Evolutionary conservation across 2,329 filamentous ascomycete genomes (phyloP).

Genomic region (Calonectria multiphialidica): DNA sequence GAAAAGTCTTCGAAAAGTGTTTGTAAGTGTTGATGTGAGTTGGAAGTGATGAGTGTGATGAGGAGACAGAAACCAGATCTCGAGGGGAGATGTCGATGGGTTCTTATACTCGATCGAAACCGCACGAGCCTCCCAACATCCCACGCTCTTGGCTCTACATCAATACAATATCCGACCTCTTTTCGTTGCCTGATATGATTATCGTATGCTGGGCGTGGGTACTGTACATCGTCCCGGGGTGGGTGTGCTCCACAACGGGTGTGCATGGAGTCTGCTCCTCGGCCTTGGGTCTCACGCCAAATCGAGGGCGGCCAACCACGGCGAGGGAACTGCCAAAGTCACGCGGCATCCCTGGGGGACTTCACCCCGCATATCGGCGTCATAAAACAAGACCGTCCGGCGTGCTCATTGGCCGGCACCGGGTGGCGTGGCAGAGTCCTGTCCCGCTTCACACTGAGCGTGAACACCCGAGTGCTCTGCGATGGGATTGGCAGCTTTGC

Average conservation of each 20-base stretch:
- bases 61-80: slow-evolving; percentile 30
- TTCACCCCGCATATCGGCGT: slow-evolving; percentile 39
- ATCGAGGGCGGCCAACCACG: slow-evolving; percentile 28
- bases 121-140: slow-evolving; percentile 26
- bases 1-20: slow-evolving; percentile 40
- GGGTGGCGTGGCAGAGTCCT: slow-evolving; percentile 25
- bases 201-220: slow-evolving; percentile 38
- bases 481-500: slow-evolving; percentile 23
- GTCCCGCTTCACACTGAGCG: slow-evolving; percentile 17
- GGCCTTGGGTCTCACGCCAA: slow-evolving; percentile 16
- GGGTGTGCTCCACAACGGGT: slow-evolving; percentile 32
- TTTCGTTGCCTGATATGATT: slow-evolving; percentile 38
- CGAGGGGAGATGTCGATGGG: slow-evolving; percentile 30
- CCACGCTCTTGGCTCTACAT: slow-evolving; percentile 14
- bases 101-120: slow-evolving; percentile 41
- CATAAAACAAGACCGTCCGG: slow-evolving; percentile 18
- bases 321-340: slow-evolving; percentile 24
- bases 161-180: slow-evolving; percentile 15
- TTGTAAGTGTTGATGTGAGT: slow-evolving; percentile 34
- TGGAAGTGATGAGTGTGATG: slow-evolving; percentile 38
- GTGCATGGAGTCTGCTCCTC: slow-evolving; percentile 29
- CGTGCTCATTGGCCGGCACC: slow-evolving; percentile 32
- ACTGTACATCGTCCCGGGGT: slow-evolving; percentile 17
- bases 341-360: slow-evolving; percentile 29
- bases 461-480: slow-evolving; percentile 24